Evolutionary conservation across 2,329 filamentous ascomycete genomes (phyloP).

Genomic region (Cladophialophora immunda): DNA sequence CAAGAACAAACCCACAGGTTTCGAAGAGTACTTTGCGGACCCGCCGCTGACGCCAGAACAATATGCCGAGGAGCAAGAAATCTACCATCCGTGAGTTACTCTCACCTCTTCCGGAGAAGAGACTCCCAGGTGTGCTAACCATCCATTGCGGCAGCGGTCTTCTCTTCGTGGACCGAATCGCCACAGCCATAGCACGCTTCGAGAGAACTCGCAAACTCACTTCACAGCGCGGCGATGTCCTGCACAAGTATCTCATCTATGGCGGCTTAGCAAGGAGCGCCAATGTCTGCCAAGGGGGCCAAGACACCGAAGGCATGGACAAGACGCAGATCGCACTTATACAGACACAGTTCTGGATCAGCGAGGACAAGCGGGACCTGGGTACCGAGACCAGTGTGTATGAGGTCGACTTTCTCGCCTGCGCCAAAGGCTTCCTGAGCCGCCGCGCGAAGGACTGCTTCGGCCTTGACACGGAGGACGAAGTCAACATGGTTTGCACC

Average conservation of each 20-base stretch:
- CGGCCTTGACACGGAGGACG: conserved; percentile 61
- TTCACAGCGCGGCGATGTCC: conserved; percentile 67
- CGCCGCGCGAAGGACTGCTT: conserved; percentile 65
- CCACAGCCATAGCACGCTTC: conserved; percentile 84
- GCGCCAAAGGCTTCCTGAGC: conserved; percentile 79
- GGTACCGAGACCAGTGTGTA: conserved; percentile 62
- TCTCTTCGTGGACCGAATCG: conserved; percentile 74
- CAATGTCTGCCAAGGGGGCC: conserved; percentile 69
- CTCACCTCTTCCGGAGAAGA: not conserved
- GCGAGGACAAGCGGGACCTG: conserved; percentile 58
- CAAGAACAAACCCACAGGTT: conserved; percentile 67
- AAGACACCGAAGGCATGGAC: conserved; percentile 69
- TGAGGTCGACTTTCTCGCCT: conserved; percentile 80
- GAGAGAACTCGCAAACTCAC: conserved; percentile 78
- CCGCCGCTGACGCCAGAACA: conserved; percentile 77
- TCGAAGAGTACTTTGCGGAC: conserved; percentile 84
- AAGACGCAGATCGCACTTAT: conserved; percentile 71
- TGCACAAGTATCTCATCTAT: conserved; percentile 81
- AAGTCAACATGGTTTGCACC: conserved; percentile 68
- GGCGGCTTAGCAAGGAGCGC: conserved; percentile 76
- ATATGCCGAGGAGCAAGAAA: conserved; percentile 68
- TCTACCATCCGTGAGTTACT: conserved; percentile 71
- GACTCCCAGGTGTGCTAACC: conserved; percentile 25
- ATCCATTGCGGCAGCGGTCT: conserved; percentile 50
- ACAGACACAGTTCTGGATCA: conserved; percentile 59